Evolutionary conservation across 2,329 filamentous ascomycete species (phyloP).

Genomic region (Hypoxylon sp.): DNA sequence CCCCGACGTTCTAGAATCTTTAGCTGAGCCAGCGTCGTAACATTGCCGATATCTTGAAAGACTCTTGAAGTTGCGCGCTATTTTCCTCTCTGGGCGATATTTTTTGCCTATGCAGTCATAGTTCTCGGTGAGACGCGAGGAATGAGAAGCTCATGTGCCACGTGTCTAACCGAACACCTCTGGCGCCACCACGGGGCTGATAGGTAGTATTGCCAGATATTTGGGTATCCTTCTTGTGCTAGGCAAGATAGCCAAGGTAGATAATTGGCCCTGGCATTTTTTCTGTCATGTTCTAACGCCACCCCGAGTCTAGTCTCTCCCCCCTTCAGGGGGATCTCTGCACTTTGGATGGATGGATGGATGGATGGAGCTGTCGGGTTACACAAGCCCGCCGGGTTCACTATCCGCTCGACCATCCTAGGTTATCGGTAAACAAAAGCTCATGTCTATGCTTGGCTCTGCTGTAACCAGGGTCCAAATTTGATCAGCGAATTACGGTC

Average conservation of each 20-base stretch:
- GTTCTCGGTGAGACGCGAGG: neutral
- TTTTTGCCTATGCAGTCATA: neutral
- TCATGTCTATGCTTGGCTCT: slow-evolving; percentile 9
- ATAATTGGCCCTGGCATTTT: neutral
- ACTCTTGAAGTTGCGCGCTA: neutral
- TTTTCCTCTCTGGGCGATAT: neutral
- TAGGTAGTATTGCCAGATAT: slow-evolving; percentile 4
- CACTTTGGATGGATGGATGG: neutral
- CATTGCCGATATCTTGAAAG: neutral
- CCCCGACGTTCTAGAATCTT: slow-evolving; percentile 29
- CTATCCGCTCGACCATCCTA: neutral
- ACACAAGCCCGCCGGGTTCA: slow-evolving; percentile 7
- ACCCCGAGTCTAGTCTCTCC: neutral
- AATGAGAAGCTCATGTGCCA: neutral
- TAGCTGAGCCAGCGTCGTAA: slow-evolving; percentile 11
- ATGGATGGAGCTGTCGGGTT: neutral
- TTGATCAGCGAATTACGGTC: slow-evolving; percentile 2
- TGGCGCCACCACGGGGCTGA: slow-evolving; percentile 3
- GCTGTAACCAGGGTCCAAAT: slow-evolving; percentile 21
- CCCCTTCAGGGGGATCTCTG: neutral
- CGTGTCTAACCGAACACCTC: neutral
- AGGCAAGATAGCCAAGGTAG: neutral
- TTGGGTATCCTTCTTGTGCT: neutral
- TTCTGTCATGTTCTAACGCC: neutral
- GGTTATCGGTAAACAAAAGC: neutral